These are phyloP conservation scores for Penicillium sp. DNA, from an alignment of 2,329 filamentous ascomycete species.

Conservation along the genomic window DNA sequence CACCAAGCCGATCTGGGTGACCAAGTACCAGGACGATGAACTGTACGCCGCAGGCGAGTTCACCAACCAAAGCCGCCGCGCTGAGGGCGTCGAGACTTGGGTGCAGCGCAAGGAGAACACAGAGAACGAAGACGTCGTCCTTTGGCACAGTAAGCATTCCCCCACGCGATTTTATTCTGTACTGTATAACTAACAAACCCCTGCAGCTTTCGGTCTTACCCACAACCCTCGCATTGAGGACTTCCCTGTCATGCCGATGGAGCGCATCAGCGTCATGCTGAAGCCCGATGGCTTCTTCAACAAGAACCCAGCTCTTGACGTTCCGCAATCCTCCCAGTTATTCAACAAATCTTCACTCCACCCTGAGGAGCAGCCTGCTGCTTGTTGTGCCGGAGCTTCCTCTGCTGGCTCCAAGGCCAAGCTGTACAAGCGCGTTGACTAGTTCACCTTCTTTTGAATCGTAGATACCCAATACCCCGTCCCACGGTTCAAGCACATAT, in stretches of 20 bases:
- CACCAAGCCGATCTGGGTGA: slow-evolving; percentile 56
- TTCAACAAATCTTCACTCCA: slow-evolving; percentile 45
- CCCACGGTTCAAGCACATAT: background rate
- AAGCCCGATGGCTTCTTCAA: slow-evolving; percentile 54
- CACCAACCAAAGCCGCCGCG: slow-evolving; percentile 57
- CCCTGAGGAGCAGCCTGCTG: slow-evolving; percentile 17
- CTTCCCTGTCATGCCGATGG: slow-evolving; percentile 67
- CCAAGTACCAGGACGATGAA: slow-evolving; percentile 53
- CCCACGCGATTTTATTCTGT: slow-evolving; percentile 31
- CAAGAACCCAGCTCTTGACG: slow-evolving; percentile 51
- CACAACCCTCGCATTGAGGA: slow-evolving; percentile 65
- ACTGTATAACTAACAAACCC: slow-evolving; percentile 10
- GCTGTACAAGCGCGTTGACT: slow-evolving; percentile 32
- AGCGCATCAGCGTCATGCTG: slow-evolving; percentile 50
- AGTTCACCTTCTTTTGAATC: background rate
- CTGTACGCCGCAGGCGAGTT: slow-evolving; percentile 56
- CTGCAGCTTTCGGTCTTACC: slow-evolving; percentile 53
- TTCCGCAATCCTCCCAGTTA: slow-evolving; percentile 42
- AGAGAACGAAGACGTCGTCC: slow-evolving; percentile 45
- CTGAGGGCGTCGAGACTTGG: slow-evolving; percentile 55
- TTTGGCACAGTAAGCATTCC: slow-evolving; percentile 39
- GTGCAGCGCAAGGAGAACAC: slow-evolving; percentile 47
- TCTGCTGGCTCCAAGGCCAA: slow-evolving; percentile 29
- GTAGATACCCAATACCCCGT: slow-evolving; percentile 4
- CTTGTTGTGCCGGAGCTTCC: slow-evolving; percentile 19